Percentiles rank a stretch among this genome's conserved stretches.
Evolutionary conservation across 495 filamentous ascomycete species (phyloP).

Genomic region (Friedmanniomyces endolithicus): DNA sequence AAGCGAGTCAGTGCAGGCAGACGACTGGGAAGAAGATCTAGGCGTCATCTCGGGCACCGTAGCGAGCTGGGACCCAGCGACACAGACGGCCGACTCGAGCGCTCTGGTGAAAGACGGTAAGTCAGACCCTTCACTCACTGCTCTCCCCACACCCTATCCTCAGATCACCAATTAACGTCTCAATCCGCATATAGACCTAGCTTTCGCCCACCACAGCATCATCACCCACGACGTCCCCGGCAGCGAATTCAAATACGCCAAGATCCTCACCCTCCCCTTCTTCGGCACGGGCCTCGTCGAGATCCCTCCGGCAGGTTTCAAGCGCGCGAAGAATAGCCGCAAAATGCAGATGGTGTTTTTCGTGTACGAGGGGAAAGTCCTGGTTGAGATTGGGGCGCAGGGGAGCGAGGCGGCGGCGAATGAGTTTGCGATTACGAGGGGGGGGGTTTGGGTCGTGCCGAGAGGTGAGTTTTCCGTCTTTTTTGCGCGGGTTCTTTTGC

Average conservation of each 20-base stretch:
- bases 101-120: conserved; percentile 45
- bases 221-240: conserved; percentile 61
- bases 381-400: conserved; percentile 58
- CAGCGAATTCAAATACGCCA: conserved; percentile 71
- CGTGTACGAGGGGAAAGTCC: conserved; percentile 63
- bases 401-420: conserved; percentile 27
- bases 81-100: conserved; percentile 42
- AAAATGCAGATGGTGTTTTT: conserved; percentile 96
- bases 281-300: conserved; percentile 84
- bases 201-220: conserved; percentile 62
- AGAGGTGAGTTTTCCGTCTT: conserved; percentile 53
- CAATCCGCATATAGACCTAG: conserved; percentile 46
- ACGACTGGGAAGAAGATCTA: conserved; percentile 46
- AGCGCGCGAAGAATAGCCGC: conserved; percentile 77
- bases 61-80: conserved; percentile 43
- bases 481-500: conserved; percentile 2
- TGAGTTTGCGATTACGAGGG: conserved; percentile 70
- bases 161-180: too few relatives aligned
- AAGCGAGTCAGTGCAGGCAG: conserved; percentile 27
- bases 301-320: conserved; percentile 64
- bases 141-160: not conserved
- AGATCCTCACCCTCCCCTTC: conserved; percentile 70
- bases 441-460: conserved; percentile 85
- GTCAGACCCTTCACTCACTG: conserved; percentile 12
- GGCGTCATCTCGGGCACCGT: conserved; percentile 48